Base-by-base conservation (phyloP, 2,329 filamentous ascomycete genomes). In the Cladosporium sp. region DNA sequence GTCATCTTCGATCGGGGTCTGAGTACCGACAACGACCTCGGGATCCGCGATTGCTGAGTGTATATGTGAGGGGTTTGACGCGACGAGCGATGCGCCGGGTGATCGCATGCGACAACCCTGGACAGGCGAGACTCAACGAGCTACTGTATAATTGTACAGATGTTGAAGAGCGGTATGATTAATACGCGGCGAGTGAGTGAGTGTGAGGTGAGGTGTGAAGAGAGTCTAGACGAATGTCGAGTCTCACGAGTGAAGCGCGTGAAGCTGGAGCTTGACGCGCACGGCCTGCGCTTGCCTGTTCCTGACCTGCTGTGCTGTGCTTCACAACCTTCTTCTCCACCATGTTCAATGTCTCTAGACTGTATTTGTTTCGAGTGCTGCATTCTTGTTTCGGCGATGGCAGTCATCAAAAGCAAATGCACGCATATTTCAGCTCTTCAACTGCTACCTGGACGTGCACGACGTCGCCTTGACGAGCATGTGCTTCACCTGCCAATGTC, bases 11-110 rank as follows among this genome's bases (percentile, higher is more conserved):
- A 28, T 26, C 7, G 61, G 61, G 21, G 61, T 57, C 14, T 57
- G 61, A 24, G 74, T 70, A 59, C 72, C 71, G 51, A 76, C 72
- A 64, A 75, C 70, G 26, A 74, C 72, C 66, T 73, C 72, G 24
- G 72, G 72, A 55, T 76, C 74, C 21, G 74, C 73, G 75, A 78
- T 78, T 54, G 34, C 51, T 11, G 18, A n/a, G 24, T 24, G n/a
- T 38, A 21, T 63, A 49, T 28, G 47, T 15, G 24, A 15, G 34
- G 4, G 21, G 7, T 2, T 4, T 21, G 32, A 38, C 49, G 60
- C 54, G 41, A 26, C 30, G 58, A 8, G 44, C 4, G 2, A 52
- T 64, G 61, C 61, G 61, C 61, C 61, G 61, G 61, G 38, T 21
- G 61, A 32, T 64, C 36, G 49, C 51, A 14, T 55, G 52, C 28